These are phyloP conservation scores for Microsporum audouinii DNA, from an alignment of 2,329 filamentous ascomycete genomes.

Conservation along the genomic window DNA sequence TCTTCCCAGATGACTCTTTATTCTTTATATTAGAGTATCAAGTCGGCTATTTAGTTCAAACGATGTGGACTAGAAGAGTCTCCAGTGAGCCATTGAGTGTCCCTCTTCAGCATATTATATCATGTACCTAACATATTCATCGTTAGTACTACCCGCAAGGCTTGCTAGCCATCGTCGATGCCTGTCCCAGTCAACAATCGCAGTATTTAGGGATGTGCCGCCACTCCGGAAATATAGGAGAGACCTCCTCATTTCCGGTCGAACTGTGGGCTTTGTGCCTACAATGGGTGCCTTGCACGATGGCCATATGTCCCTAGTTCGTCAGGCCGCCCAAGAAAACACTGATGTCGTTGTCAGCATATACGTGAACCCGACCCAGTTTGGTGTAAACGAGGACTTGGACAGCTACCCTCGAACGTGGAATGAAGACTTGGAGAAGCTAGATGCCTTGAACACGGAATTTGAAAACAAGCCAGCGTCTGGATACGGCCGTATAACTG, in stretches of 20 bases:
- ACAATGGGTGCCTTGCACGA: conserved; percentile 97
- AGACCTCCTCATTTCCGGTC: conserved; percentile 53
- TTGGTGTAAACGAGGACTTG: conserved; percentile 79
- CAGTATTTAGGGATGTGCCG: conserved; percentile 62
- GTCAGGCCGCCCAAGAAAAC: conserved; percentile 71
- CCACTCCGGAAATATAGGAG: conserved; percentile 59
- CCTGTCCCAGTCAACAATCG: conserved; percentile 21
- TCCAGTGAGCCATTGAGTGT: conserved; percentile 13
- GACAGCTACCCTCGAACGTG: conserved; percentile 83
- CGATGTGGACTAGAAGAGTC: conserved; percentile 22
- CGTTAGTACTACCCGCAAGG: conserved; percentile 9
- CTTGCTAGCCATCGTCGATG: conserved; percentile 6
- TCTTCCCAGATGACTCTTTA: neutral
- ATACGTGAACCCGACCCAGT: conserved; percentile 95
- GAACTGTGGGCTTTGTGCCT: conserved; percentile 75
- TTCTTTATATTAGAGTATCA: no score
- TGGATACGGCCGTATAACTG: conserved; percentile 53
- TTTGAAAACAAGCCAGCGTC: conserved; percentile 46
- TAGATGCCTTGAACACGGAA: conserved; percentile 59
- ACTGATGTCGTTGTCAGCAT: conserved; percentile 81
- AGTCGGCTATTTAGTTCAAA: neutral
- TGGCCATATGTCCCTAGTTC: conserved; percentile 77
- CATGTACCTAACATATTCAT: conserved; percentile 10
- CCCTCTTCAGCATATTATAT: neutral
- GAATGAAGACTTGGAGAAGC: conserved; percentile 58